Conservation (phyloP, 495 filamentous ascomycete species). For the Sphaerosporella brunnea region DNA sequence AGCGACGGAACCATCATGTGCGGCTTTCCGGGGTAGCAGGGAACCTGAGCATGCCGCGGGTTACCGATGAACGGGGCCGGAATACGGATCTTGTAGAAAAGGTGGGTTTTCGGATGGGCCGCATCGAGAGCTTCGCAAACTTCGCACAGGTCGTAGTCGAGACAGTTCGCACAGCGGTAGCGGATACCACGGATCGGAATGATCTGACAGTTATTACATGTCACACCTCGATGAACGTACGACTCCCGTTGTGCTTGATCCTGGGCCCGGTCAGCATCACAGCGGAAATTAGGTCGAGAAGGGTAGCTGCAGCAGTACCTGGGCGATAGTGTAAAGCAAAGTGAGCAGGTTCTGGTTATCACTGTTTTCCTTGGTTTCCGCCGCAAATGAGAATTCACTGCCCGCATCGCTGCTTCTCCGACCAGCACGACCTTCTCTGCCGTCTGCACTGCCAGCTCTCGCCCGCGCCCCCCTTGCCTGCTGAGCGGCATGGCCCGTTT, state of each 20-base stretch:
- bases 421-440: slow-evolving; percentile 4
- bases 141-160: slow-evolving; percentile 82
- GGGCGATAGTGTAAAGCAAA: slow-evolving; percentile 42
- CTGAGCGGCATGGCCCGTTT: slow-evolving; percentile 18
- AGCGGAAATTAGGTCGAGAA: neutral
- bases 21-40: slow-evolving; percentile 85
- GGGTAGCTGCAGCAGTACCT: slow-evolving; percentile 25
- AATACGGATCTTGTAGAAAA: slow-evolving; percentile 84
- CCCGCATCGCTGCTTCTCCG: slow-evolving; percentile 13
- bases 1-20: slow-evolving; percentile 45
- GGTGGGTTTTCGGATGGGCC: slow-evolving; percentile 67
- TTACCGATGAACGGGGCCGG: slow-evolving; percentile 51
- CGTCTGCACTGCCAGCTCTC: neutral
- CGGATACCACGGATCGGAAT: slow-evolving; percentile 80
- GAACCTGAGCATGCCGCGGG: slow-evolving; percentile 49
- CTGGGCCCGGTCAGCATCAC: slow-evolving; percentile 6
- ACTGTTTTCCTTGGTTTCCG: slow-evolving; percentile 28
- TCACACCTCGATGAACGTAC: slow-evolving; percentile 85
- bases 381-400: slow-evolving; percentile 14
- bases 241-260: slow-evolving; percentile 42
- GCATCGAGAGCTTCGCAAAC: slow-evolving; percentile 68
- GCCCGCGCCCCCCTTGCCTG: slow-evolving; percentile 18
- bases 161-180: slow-evolving; percentile 82
- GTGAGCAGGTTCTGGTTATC: slow-evolving; percentile 42
- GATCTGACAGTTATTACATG: slow-evolving; percentile 70